A percentile compares a stretch with the other conserved stretches of the same genome.
These are phyloP conservation scores for Vickermania ingenoplastis DNA, from an alignment of 208 protist genomes.

Conservation along the genomic window DNA sequence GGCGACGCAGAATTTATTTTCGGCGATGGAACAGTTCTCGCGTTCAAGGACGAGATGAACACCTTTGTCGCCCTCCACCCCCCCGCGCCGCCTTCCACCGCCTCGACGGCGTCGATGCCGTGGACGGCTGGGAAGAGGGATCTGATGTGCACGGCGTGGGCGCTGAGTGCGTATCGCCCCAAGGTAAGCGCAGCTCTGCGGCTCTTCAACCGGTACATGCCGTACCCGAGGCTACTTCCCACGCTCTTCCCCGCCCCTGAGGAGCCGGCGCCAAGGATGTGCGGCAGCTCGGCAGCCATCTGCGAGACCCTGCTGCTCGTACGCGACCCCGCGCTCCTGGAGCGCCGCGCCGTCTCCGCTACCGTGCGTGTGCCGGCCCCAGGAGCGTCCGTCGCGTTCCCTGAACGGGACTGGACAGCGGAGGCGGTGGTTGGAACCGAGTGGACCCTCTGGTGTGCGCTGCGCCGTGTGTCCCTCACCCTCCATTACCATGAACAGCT, in stretches of 20 bases:
- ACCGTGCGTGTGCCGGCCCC: constrained; percentile 5
- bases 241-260: constrained; percentile 13
- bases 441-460: constrained; percentile 59
- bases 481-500: constrained; percentile 40
- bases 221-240: constrained; percentile 40
- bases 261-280: constrained; percentile 17
- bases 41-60: constrained; percentile 76
- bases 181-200: constrained; percentile 64
- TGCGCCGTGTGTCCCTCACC: constrained; percentile 57
- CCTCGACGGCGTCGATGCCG: neutral
- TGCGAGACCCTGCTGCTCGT: constrained; percentile 44
- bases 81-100: neutral
- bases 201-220: constrained; percentile 64
- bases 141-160: constrained; percentile 62
- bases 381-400: neutral
- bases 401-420: neutral
- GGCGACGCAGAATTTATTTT: constrained; percentile 69
- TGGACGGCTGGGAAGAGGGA: constrained; percentile 15
- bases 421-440: constrained; percentile 19
- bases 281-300: constrained; percentile 13
- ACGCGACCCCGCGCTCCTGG: constrained; percentile 22
- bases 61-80: constrained; percentile 60
- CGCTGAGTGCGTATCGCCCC: constrained; percentile 36
- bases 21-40: constrained; percentile 70
- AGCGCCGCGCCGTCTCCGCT: constrained; percentile 19